Percentiles rank a stretch among this genome's conserved stretches.
Conservation (phyloP, 768 basidiomycete species). For the Phylloporus sp. region DNA sequence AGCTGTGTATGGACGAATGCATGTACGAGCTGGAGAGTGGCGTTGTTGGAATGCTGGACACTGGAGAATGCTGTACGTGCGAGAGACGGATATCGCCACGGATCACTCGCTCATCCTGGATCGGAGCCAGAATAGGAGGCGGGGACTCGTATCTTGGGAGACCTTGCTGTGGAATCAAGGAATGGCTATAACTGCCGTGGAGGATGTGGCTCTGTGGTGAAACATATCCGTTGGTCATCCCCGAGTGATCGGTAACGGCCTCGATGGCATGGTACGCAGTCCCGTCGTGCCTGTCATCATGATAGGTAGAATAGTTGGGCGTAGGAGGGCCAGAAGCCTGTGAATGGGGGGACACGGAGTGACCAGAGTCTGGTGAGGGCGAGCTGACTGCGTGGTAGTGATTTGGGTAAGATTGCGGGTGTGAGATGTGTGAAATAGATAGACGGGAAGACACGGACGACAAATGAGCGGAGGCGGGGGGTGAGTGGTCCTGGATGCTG, state of each 20-base stretch:
- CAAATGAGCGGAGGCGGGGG: slow-evolving; percentile 27
- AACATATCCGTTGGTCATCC: slow-evolving; percentile 31
- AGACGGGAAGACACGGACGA: slow-evolving; percentile 48
- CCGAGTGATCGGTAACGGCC: slow-evolving; percentile 27
- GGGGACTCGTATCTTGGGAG: slow-evolving; percentile 45
- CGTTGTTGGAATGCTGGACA: slow-evolving; percentile 30
- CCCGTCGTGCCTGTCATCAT: slow-evolving; percentile 40
- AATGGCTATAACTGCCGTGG: slow-evolving; percentile 22
- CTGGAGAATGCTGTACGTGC: slow-evolving; percentile 29
- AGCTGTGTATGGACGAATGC: slow-evolving; percentile 39
- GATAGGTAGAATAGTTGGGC: slow-evolving; percentile 42
- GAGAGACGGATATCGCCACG: slow-evolving; percentile 30
- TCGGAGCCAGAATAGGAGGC: slow-evolving; percentile 54
- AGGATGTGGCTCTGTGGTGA: slow-evolving; percentile 27
- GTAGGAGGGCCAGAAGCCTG: slow-evolving; percentile 31
- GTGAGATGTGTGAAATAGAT: slow-evolving; percentile 58
- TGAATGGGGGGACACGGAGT: slow-evolving; percentile 41
- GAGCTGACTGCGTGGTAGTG: slow-evolving; percentile 37
- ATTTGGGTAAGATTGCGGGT: slow-evolving; percentile 44
- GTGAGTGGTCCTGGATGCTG: slow-evolving; percentile 29
- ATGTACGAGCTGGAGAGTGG: slow-evolving; percentile 37
- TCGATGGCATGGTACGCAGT: slow-evolving; percentile 38
- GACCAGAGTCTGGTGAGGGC: slow-evolving; percentile 50
- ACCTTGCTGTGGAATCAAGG: slow-evolving; percentile 19
- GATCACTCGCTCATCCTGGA: slow-evolving; percentile 40